Evolutionary conservation across 2,329 filamentous ascomycete species (phyloP).

Genomic region (Clarireedia monteithiana): DNA sequence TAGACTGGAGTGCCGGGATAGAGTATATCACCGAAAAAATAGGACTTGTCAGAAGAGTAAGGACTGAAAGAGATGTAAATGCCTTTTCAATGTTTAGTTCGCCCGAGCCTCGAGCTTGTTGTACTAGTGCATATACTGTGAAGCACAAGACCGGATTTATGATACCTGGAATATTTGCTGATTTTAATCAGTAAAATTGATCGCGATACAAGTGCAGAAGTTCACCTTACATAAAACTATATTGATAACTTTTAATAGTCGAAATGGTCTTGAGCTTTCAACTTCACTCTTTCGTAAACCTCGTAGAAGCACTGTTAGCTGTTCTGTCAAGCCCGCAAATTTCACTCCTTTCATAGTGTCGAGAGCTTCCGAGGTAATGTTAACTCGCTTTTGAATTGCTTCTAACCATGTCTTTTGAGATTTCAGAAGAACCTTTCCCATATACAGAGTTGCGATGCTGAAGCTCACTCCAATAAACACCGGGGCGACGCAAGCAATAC

Average conservation of each 20-base stretch:
- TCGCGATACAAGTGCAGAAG: neutral
- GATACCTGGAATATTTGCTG: neutral
- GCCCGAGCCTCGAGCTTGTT: neutral
- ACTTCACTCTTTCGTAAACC: neutral
- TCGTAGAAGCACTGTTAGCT: neutral
- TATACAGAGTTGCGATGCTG: neutral
- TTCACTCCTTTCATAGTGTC: slow-evolving; percentile 37
- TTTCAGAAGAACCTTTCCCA: neutral
- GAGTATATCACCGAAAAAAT: neutral
- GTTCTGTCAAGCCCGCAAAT: slow-evolving; percentile 33
- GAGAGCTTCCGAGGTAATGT: slow-evolving; percentile 34
- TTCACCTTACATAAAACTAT: neutral
- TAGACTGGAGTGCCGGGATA: neutral
- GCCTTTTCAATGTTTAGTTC: neutral
- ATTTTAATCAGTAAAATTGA: neutral
- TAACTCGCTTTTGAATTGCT: slow-evolving; percentile 35
- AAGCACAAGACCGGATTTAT: slow-evolving; percentile 1
- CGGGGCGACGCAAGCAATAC: slow-evolving; percentile 22
- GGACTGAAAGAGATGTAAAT: slow-evolving; percentile 8
- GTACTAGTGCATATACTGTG: slow-evolving; percentile 5
- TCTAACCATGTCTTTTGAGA: slow-evolving; percentile 31
- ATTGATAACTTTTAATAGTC: neutral
- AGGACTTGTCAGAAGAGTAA: slow-evolving; percentile 4
- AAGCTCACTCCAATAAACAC: slow-evolving; percentile 14
- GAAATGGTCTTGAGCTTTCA: neutral